Evolutionary conservation across 148 eudicot species (phyloP).

Genomic region (Silene uniflora): DNA sequence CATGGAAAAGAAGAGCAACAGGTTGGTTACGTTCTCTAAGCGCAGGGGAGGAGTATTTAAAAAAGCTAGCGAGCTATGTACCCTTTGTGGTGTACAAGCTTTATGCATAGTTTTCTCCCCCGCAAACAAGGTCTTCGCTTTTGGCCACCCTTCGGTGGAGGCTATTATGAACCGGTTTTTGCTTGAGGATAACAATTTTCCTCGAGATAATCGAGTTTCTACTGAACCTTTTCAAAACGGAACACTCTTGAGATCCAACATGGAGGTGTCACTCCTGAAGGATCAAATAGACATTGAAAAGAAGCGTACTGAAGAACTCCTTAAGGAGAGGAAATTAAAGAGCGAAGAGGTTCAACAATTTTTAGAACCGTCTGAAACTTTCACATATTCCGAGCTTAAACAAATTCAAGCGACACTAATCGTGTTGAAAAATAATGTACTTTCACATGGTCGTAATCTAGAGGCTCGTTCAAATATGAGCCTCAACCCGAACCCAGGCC

Average conservation of each 20-base stretch:
- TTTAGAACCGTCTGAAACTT: slow-evolving; percentile 19
- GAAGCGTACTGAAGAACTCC: slow-evolving; percentile 20
- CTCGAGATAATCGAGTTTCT: background rate
- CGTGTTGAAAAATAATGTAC: background rate
- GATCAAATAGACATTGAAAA: slow-evolving; percentile 27
- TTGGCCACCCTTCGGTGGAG: slow-evolving; percentile 30
- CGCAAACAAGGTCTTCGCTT: slow-evolving; percentile 15
- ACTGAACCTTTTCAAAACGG: background rate
- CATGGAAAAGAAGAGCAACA: slow-evolving; percentile 20
- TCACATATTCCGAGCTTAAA: background rate
- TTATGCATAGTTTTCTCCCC: slow-evolving; percentile 25
- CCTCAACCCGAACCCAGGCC: background rate
- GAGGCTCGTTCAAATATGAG: background rate
- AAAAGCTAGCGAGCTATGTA: slow-evolving; percentile 29
- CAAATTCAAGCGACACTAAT: background rate
- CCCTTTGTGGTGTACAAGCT: slow-evolving; percentile 17
- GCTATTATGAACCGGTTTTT: slow-evolving; percentile 16
- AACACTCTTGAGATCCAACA: background rate
- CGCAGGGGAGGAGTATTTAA: slow-evolving; percentile 27
- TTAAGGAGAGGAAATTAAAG: slow-evolving; percentile 15
- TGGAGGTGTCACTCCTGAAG: slow-evolving; percentile 19
- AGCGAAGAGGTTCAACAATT: slow-evolving; percentile 18
- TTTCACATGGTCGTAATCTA: background rate
- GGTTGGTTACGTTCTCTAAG: slow-evolving; percentile 30
- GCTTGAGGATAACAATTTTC: background rate